phyloP scores from a whole-genome alignment of 306 rosid species.

The Begonia masoniana region DNA sequence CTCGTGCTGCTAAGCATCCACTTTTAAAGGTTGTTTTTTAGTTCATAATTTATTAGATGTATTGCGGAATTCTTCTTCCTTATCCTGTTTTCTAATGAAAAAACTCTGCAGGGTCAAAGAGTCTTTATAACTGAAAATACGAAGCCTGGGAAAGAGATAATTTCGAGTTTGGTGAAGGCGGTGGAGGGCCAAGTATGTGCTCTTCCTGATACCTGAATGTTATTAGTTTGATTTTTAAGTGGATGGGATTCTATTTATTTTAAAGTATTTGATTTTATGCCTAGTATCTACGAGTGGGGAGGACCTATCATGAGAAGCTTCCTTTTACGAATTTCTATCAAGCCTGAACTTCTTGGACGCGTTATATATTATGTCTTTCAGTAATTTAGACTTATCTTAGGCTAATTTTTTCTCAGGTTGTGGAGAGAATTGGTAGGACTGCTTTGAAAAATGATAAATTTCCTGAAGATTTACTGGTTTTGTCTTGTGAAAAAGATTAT shows the following conservation, averaged over 20 bases:
- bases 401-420: constrained; percentile 26
- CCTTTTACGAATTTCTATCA: too few relatives aligned
- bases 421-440: constrained; percentile 60
- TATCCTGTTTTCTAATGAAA: not conserved
- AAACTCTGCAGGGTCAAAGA: constrained; percentile 54
- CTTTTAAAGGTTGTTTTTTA: constrained; percentile 45
- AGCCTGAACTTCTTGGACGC: not conserved
- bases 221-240: too few relatives aligned
- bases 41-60: constrained; percentile 5
- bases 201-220: not conserved
- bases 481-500: constrained; percentile 89
- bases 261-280: not conserved
- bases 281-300: not conserved
- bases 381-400: not conserved
- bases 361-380: not conserved
- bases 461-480: constrained; percentile 62
- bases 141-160: constrained; percentile 67
- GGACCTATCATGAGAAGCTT: too few relatives aligned
- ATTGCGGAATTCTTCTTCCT: constrained; percentile 13
- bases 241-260: constrained; percentile 3
- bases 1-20: constrained; percentile 50
- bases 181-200: constrained; percentile 66
- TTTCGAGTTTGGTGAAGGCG: constrained; percentile 57
- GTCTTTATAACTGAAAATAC: constrained; percentile 74
- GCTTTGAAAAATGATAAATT: constrained; percentile 33